These are phyloP conservation scores for Coniella vitis DNA, from an alignment of 2,329 filamentous ascomycete genomes.

Conservation along the genomic window DNA sequence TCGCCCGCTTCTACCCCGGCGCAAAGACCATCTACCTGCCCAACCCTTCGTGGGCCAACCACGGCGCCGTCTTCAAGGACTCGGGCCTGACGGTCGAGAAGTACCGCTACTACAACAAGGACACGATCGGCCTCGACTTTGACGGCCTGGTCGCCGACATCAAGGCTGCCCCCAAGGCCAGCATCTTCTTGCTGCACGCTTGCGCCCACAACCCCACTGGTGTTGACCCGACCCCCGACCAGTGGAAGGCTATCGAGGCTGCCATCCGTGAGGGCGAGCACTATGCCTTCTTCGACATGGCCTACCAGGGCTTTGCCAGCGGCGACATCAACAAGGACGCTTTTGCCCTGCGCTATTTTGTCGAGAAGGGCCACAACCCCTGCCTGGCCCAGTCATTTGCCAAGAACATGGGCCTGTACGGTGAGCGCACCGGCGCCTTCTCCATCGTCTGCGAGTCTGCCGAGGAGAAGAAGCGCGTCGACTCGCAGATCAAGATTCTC, in stretches of 20 bases:
- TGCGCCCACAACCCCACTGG: constrained; percentile 98
- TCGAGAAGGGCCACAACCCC: constrained; percentile 84
- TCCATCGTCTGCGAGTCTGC: constrained; percentile 78
- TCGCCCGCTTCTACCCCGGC: constrained; percentile 83
- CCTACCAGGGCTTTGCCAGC: constrained; percentile 96
- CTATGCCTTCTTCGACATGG: constrained; percentile 98
- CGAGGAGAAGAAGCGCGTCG: constrained; percentile 91
- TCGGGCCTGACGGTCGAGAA: constrained; percentile 84
- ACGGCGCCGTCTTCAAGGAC: constrained; percentile 93
- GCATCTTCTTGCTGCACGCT: constrained; percentile 89
- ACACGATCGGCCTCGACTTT: constrained; percentile 96
- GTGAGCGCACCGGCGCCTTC: constrained; percentile 96
- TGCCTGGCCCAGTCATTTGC: constrained; percentile 90
- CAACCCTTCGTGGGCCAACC: constrained; percentile 95
- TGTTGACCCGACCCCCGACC: constrained; percentile 83
- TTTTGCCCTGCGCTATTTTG: constrained; percentile 88
- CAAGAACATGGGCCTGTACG: constrained; percentile 99
- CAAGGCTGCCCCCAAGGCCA: constrained; percentile 78
- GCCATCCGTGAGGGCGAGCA: constrained; percentile 81
- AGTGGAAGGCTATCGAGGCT: constrained; percentile 87
- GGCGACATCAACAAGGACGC: constrained; percentile 89
- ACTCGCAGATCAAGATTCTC: constrained; percentile 97
- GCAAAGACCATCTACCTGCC: constrained; percentile 96
- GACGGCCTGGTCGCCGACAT: constrained; percentile 88
- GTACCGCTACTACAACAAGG: constrained; percentile 99